Evolutionary conservation across 1,284 basidiomycete genomes (phyloP), one percentile per base, ranked within the genome.

Genomic region (Blastosporella zonata): DNA sequence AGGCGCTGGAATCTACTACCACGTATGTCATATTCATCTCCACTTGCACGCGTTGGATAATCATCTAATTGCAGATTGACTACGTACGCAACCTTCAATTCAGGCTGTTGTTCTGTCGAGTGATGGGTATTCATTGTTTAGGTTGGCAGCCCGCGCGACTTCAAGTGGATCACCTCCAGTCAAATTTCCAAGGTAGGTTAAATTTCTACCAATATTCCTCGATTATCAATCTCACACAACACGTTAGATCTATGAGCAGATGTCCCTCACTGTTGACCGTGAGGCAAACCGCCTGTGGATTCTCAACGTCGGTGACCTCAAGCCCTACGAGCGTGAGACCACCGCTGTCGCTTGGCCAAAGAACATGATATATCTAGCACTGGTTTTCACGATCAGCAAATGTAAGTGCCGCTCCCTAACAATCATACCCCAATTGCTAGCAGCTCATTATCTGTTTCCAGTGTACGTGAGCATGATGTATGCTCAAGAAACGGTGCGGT

Each of bases 91-190:
- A n/a, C n/a, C n/a, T n/a, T n/a, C n/a, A n/a, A n/a, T n/a, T n/a
- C n/a, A n/a, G n/a, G n/a, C n/a, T n/a, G n/a, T n/a, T n/a, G n/a
- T n/a, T n/a, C n/a, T 31, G 35, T 17, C 25, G 4, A 17, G n/a
- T n/a, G 18, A 9, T 17, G 31, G n/a, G 31, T 12, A 17, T 15
- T 17, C 33, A 22, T 39, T 43, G 13, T 33, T 10, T 53, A 79
- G 69, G 78, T 82, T 38, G 79, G 79, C 9, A 69, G 71, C 53
- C 75, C 78, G 2, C 66, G 76, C 37, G 74, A 81, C 59, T 83
- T 79, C 65, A 82, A 83, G 56, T 83, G 79, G 80, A 78, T 81
- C 29, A 71, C 71, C 17, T n/a, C n/a, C n/a, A n/a, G n/a, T n/a
- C n/a, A n/a, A n/a, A n/a, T n/a, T n/a, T n/a, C n/a, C n/a, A n/a